Evolutionary conservation across 768 basidiomycete genomes (phyloP).

Genomic region (Leccinum fibrillosum): DNA sequence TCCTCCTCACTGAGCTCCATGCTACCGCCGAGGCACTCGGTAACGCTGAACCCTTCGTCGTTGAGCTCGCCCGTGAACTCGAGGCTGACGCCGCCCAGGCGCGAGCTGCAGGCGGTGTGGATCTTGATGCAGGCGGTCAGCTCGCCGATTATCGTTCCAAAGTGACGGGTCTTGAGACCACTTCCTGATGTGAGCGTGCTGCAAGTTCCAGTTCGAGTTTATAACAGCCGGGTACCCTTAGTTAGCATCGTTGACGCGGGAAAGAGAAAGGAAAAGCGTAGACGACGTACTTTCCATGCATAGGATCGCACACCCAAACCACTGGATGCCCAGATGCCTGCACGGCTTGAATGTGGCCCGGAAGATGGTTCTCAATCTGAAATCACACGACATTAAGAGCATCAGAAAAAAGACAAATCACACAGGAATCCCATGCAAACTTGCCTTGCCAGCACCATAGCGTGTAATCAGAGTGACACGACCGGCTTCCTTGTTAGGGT

Average conservation of each 20-base stretch:
- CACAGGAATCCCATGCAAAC: not conserved
- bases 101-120: conserved; percentile 69
- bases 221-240: not conserved
- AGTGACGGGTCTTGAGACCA: conserved; percentile 88
- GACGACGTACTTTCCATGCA: conserved; percentile 91
- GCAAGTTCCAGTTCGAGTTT: not conserved
- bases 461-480: conserved; percentile 89
- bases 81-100: conserved; percentile 79
- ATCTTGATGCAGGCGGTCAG: conserved; percentile 79
- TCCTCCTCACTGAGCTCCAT: conserved; percentile 92
- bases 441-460: conserved; percentile 85
- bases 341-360: conserved; percentile 80
- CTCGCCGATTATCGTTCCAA: conserved; percentile 85
- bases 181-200: conserved; percentile 81
- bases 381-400: not conserved
- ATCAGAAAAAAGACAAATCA: not conserved
- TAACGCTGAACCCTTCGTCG: conserved; percentile 90
- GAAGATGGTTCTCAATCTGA: conserved; percentile 74
- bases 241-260: not conserved
- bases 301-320: conserved; percentile 94
- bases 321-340: conserved; percentile 81
- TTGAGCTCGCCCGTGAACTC: conserved; percentile 92
- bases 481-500: conserved; percentile 79
- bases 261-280: not conserved
- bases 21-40: conserved; percentile 94